phyloP scores from a whole-genome alignment of 2,329 filamentous ascomycete species.

The Epicoccum nigrum region DNA sequence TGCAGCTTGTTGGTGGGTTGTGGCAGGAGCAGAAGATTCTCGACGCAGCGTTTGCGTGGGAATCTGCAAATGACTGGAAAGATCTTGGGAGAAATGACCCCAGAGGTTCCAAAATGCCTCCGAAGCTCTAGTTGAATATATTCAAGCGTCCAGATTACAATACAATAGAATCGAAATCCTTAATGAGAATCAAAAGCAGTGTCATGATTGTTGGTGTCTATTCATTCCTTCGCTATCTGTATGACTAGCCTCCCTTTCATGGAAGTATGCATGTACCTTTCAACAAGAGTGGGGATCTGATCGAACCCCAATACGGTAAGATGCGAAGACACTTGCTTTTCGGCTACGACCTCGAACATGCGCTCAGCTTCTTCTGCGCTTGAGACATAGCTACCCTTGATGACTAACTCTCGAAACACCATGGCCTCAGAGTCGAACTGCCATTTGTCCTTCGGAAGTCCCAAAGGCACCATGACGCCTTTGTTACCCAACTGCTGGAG shows the following conservation, averaged over 20 bases:
- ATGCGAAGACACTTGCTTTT: constrained; percentile 29
- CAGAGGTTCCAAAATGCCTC: not conserved
- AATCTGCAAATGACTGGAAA: constrained; percentile 37
- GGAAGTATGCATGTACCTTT: constrained; percentile 25
- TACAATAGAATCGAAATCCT: not conserved
- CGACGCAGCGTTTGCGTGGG: constrained; percentile 37
- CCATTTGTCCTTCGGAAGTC: constrained; percentile 33
- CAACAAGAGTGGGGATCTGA: constrained; percentile 28
- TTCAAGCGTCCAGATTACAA: not conserved
- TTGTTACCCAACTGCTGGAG: constrained; percentile 29
- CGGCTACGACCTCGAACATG: constrained; percentile 32
- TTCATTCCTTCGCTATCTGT: constrained; percentile 11
- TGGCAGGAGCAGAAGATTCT: constrained; percentile 47
- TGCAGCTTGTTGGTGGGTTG: constrained; percentile 49
- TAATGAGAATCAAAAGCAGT: not conserved
- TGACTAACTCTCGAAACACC: constrained; percentile 33
- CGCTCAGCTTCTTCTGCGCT: constrained; percentile 30
- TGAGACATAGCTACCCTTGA: constrained; percentile 35
- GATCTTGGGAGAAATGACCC: not conserved
- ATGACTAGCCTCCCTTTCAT: constrained; percentile 36
- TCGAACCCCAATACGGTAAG: constrained; percentile 30
- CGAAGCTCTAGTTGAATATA: not conserved
- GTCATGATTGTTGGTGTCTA: no score
- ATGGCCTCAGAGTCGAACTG: constrained; percentile 34
- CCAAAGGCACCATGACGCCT: constrained; percentile 34